These are phyloP conservation scores for Trichaptum fuscoviolaceum DNA, from an alignment of 768 basidiomycete species.

Conservation along the genomic window DNA sequence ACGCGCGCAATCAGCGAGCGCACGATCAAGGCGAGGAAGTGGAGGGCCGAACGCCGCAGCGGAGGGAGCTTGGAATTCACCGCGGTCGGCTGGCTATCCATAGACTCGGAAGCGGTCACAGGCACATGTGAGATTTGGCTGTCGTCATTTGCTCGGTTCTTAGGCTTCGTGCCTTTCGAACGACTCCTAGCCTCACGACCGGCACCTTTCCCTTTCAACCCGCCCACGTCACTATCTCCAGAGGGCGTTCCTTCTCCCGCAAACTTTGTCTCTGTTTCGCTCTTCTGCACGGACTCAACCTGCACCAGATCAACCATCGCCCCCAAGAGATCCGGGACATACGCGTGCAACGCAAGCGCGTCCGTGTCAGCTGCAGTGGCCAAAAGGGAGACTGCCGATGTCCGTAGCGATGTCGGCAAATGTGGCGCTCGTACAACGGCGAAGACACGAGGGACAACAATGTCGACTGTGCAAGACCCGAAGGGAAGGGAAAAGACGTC, in stretches of 20 bases:
- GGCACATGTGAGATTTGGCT: neutral
- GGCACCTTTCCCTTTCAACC: neutral
- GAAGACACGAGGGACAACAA: slow-evolving; percentile 70
- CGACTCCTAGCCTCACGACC: neutral
- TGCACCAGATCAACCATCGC: slow-evolving; percentile 77
- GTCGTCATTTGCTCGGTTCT: slow-evolving; percentile 14
- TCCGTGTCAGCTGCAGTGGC: slow-evolving; percentile 67
- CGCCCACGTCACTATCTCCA: neutral
- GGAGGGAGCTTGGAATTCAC: slow-evolving; percentile 66
- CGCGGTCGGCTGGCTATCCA: slow-evolving; percentile 56
- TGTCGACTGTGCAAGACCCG: slow-evolving; percentile 42
- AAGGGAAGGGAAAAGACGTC: neutral
- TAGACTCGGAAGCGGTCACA: slow-evolving; percentile 16
- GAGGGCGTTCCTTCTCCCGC: neutral
- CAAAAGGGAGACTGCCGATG: slow-evolving; percentile 64
- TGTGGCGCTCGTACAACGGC: slow-evolving; percentile 50
- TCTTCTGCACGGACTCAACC: slow-evolving; percentile 42
- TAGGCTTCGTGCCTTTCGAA: slow-evolving; percentile 5
- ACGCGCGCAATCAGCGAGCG: slow-evolving; percentile 48
- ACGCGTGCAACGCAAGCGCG: slow-evolving; percentile 56
- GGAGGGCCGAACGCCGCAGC: slow-evolving; percentile 80
- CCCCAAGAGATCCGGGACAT: slow-evolving; percentile 53
- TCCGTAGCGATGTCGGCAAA: slow-evolving; percentile 69
- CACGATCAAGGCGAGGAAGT: slow-evolving; percentile 71
- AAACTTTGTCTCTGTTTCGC: neutral